phyloP scores from a whole-genome alignment of 2,329 filamentous ascomycete genomes.

The Scytalidium sp. region DNA sequence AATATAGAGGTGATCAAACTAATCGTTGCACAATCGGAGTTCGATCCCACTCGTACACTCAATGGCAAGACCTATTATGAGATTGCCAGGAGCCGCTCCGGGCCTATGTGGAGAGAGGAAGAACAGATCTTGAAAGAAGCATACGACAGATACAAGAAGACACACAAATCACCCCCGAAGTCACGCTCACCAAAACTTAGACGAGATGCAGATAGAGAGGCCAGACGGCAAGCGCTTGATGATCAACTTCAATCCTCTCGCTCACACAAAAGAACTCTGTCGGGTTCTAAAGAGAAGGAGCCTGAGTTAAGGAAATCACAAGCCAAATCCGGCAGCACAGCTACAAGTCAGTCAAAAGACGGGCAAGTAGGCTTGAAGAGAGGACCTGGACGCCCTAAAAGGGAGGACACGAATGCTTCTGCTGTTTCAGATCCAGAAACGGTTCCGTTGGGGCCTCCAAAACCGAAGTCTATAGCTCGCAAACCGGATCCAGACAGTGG shows the following conservation, averaged over 20 bases:
- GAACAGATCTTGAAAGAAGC: conserved; percentile 74
- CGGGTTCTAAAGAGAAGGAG: conserved; percentile 19
- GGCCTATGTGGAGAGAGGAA: conserved; percentile 89
- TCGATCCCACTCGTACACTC: conserved; percentile 76
- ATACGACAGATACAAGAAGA: conserved; percentile 62
- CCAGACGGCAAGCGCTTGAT: conserved; percentile 12
- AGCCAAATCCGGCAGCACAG: conserved; percentile 11
- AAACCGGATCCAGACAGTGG: conserved; percentile 53
- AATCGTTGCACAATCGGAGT: conserved; percentile 70
- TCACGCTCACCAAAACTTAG: conserved; percentile 47
- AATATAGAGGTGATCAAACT: conserved; percentile 83
- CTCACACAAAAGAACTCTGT: conserved; percentile 21
- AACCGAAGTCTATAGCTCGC: conserved; percentile 46
- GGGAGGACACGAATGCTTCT: conserved; percentile 36
- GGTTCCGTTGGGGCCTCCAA: conserved; percentile 34
- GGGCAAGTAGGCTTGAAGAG: conserved; percentile 27
- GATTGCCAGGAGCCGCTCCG: conserved; percentile 76
- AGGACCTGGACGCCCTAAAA: conserved; percentile 50
- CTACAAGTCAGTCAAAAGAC: conserved; percentile 17
- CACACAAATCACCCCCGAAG: conserved; percentile 44
- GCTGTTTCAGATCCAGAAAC: conserved; percentile 23
- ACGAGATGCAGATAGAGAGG: conserved; percentile 27
- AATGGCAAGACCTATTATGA: conserved; percentile 83
- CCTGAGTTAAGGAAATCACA: conserved; percentile 14
- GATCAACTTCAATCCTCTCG: conserved; percentile 20